These are phyloP conservation scores for Angomonas deanei DNA, from an alignment of 208 protist genomes.

Conservation along the genomic window DNA sequence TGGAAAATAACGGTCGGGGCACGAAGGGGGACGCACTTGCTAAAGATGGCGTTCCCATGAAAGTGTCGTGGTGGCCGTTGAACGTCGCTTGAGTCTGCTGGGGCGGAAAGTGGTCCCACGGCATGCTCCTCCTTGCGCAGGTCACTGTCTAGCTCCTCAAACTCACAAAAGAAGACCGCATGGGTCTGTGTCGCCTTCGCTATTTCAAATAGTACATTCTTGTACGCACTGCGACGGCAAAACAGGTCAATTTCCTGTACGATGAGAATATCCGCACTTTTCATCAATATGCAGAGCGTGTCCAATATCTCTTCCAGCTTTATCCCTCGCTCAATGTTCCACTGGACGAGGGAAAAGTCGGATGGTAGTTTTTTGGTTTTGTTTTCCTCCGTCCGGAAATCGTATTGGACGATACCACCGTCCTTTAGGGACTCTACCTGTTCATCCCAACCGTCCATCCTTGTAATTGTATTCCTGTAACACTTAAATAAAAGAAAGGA, in stretches of 20 bases:
- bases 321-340: slow-evolving; percentile 82
- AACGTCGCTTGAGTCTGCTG: background rate
- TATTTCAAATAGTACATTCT: slow-evolving; percentile 55
- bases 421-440: slow-evolving; percentile 24
- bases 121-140: slow-evolving; percentile 27
- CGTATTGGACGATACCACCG: slow-evolving; percentile 60
- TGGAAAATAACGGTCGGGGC: slow-evolving; percentile 40
- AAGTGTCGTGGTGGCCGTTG: slow-evolving; percentile 35
- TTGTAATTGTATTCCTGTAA: background rate
- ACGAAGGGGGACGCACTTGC: slow-evolving; percentile 21
- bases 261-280: slow-evolving; percentile 56
- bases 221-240: slow-evolving; percentile 58
- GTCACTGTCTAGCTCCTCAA: slow-evolving; percentile 55
- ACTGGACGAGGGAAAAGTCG: slow-evolving; percentile 59
- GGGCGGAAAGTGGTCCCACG: slow-evolving; percentile 44
- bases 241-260: slow-evolving; percentile 82
- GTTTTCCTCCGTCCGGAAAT: slow-evolving; percentile 30
- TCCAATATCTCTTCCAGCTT: slow-evolving; percentile 53
- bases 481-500: background rate
- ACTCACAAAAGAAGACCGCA: slow-evolving; percentile 72
- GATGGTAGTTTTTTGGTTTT: slow-evolving; percentile 28
- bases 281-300: slow-evolving; percentile 15
- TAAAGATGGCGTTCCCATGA: slow-evolving; percentile 78
- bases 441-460: slow-evolving; percentile 2
- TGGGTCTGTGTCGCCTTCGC: slow-evolving; percentile 51